Base-by-base conservation (phyloP, 2,329 filamentous ascomycete species). In the Cladobotryum protrusum region DNA sequence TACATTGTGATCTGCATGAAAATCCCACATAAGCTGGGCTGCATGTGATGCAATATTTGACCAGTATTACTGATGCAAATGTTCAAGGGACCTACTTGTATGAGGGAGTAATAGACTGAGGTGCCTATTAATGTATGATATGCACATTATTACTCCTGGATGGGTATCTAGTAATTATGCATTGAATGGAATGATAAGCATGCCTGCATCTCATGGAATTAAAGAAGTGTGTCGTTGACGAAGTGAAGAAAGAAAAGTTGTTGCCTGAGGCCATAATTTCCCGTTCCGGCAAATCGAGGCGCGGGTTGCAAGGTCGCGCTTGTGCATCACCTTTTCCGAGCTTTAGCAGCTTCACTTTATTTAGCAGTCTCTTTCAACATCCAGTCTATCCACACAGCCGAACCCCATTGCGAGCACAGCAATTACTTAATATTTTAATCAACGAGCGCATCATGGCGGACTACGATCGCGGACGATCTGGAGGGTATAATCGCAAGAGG, bases 401-500 rank as follows among this genome's bases (percentile, higher is more conserved):
- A 6, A 29, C 43, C 34, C 50, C 43, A 50, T 50, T 50, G 40
- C 29, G 29, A 29, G 2, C 34, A 37, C 33, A 11, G 20, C 43
- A 32, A 35, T 36, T 35, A 17, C n/a, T 24, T 14, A 29, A 14
- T 29, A 39, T 20, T 34, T 19, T n/a, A 24, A 15, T 29, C 9
- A 24, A 43, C 29, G 20, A n/a, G 40, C 52, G 42, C 52, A 61
- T 45, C 47, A 70, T 83, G 79, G 74, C 75, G 43, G 79, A 83
- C 59, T 73, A 79, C 67, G 78, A 82, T 56, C 72, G 77, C 56
- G 69, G 83, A 64, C 77, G 74, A 34, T 61, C 65, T 13, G 71
- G 75, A 35, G 69, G 79, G 53, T 69, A 77, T 62, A 82, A 81
- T 60, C 83, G 86, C 67, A 95, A 95, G 72, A 79, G 86, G 61